Evolutionary conservation across 495 filamentous ascomycete species (phyloP), one percentile per base, ranked within the genome.

Genomic region (Xylaria flabelliformis): DNA sequence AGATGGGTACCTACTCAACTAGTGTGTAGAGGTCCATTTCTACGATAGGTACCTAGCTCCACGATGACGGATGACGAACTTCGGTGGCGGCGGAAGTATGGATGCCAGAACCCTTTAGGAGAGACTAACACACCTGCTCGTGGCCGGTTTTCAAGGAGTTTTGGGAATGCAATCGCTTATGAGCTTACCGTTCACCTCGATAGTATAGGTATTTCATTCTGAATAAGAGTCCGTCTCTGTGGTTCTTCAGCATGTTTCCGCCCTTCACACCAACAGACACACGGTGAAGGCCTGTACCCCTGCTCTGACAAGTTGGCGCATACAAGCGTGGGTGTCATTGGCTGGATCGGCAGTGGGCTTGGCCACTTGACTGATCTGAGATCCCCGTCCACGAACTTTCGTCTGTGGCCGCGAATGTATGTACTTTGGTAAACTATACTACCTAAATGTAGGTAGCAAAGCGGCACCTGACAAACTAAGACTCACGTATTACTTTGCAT

Each of bases 341-440:
- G 77, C 65, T 72, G 67, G 74, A 73, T 77, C 67, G 74, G 55
- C 66, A 67, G 76, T 76, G 73, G 74, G 75, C 70, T 73, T 71
- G 71, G 75, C 77, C 77, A 75, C 77, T 79, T 74, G 75, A 73
- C 76, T 78, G 74, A 79, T 71, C 77, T 78, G 74, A 79, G 77
- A 76, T 79, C 77, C 73, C 73, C 74, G 75, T 72, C 72, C 64
- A 79, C 65, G 71, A 77, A 70, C 51, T 71, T 71, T 75, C 76
- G 76, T 75, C 75, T 76, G 73, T 76, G 77, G 75, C 77, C 77
- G 74, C 67, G 44, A 48, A 34, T 55, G 36, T 39, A 39, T 4
- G 36, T 39, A 64, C 59, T 15, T 53, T 64, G 29, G 69, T 36
- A 64, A 48, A 63, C 67, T 53, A 58, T 7, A 4, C 6, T 29